A percentile compares a stretch with the other conserved stretches of the same genome.
Evolutionary conservation across 495 filamentous ascomycete species (phyloP).

Genomic region (Hypoxylon cercidicola): DNA sequence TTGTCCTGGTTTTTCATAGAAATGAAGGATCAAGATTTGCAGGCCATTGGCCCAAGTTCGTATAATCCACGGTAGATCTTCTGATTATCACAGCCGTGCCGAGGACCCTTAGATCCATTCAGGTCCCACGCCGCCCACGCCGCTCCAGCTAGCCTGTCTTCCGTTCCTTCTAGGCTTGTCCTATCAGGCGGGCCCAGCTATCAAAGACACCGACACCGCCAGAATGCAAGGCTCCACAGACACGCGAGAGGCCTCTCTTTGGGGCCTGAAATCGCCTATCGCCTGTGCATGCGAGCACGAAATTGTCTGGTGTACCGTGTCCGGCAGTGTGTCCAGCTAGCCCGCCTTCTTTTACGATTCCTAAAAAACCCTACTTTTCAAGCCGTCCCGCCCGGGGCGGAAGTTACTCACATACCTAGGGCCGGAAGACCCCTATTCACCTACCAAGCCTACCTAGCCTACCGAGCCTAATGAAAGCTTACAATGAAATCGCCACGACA

Average conservation of each 20-base stretch:
- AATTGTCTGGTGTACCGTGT: constrained; percentile 5
- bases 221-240: constrained; percentile 31
- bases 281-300: constrained; percentile 16
- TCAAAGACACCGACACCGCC: constrained; percentile 34
- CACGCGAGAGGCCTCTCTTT: constrained; percentile 31
- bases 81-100: constrained; percentile 37
- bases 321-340: constrained; percentile 20
- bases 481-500: neutral
- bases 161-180: constrained; percentile 2
- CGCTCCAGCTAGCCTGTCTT: constrained; percentile 21
- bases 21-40: constrained; percentile 42
- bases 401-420: neutral
- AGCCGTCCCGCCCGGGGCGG: constrained; percentile 22
- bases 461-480: neutral
- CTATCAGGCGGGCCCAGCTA: constrained; percentile 17
- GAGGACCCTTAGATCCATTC: constrained; percentile 38
- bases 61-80: constrained; percentile 35
- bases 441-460: neutral
- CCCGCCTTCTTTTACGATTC: constrained; percentile 6
- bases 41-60: constrained; percentile 17
- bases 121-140: constrained; percentile 30
- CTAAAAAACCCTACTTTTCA: neutral
- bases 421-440: neutral
- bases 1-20: constrained; percentile 24
- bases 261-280: constrained; percentile 15